A percentile compares a stretch with the other conserved stretches of the same genome.
Evolutionary conservation across 2,329 filamentous ascomycete genomes (phyloP).

Genomic region (Dothistroma septosporum): DNA sequence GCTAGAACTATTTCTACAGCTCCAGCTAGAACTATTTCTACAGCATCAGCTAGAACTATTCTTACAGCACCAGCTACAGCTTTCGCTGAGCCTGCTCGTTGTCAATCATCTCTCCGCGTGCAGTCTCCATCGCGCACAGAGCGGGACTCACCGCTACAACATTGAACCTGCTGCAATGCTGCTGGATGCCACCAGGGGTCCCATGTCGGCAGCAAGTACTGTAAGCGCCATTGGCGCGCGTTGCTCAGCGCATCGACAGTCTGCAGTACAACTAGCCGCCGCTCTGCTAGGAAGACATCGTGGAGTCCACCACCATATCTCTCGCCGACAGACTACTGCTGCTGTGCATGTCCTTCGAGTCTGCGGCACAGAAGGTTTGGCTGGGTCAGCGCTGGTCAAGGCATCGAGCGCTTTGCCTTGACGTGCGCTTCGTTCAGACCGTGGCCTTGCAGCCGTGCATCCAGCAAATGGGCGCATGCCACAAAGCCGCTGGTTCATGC

Average conservation of each 20-base stretch:
- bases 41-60: no score
- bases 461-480: slow-evolving; percentile 27
- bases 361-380: slow-evolving; percentile 6
- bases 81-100: no score
- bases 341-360: background rate
- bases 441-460: slow-evolving; percentile 13
- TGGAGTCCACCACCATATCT: background rate
- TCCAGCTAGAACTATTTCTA: no score
- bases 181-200: slow-evolving; percentile 7
- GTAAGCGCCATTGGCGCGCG: slow-evolving; percentile 10
- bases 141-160: slow-evolving; percentile 12
- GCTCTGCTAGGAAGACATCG: background rate
- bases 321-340: slow-evolving; percentile 1
- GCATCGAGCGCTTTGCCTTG: slow-evolving; percentile 19
- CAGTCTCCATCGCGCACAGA: background rate
- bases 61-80: no score
- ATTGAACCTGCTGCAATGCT: no score
- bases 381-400: slow-evolving; percentile 10
- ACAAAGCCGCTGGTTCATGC: slow-evolving; percentile 26
- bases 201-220: slow-evolving; percentile 5
- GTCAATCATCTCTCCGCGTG: background rate
- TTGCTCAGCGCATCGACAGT: slow-evolving; percentile 5
- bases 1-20: no score
- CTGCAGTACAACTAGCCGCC: no score
- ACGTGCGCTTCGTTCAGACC: slow-evolving; percentile 11